phyloP scores from a whole-genome alignment of 2,329 filamentous ascomycete genomes.

The Epichloe festucae region DNA sequence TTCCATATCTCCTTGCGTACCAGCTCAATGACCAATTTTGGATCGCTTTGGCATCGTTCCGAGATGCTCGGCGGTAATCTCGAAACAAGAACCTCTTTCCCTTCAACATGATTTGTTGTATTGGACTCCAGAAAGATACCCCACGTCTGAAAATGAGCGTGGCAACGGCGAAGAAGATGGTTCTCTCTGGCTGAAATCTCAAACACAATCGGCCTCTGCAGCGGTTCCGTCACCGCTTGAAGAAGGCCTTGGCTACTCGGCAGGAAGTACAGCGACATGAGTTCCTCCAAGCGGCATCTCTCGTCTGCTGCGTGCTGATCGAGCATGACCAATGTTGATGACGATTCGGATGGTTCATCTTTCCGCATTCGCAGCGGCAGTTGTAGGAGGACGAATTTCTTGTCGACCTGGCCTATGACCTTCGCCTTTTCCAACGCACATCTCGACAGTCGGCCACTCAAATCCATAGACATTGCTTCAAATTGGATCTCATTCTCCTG shows the following conservation, averaged over 20 bases:
- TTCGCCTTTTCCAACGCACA: conserved; percentile 43
- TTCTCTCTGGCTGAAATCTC: conserved; percentile 50
- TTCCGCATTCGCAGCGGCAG: conserved; percentile 22
- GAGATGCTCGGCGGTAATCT: conserved; percentile 58
- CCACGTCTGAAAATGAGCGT: conserved; percentile 54
- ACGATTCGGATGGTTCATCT: neutral
- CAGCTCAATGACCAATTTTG: conserved; percentile 58
- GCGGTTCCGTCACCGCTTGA: conserved; percentile 18
- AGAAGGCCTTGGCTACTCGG: neutral
- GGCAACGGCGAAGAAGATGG: conserved; percentile 40
- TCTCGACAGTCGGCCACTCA: conserved; percentile 45
- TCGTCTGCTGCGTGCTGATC: conserved; percentile 97
- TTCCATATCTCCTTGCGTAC: conserved; percentile 65
- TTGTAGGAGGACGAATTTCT: conserved; percentile 72
- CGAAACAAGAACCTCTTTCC: conserved; percentile 31
- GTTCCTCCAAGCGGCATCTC: conserved; percentile 61
- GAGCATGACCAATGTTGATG: conserved; percentile 57
- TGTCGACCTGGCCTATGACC: conserved; percentile 73
- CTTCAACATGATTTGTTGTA: conserved; percentile 5
- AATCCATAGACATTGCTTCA: conserved; percentile 15
- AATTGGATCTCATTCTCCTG: conserved; percentile 13
- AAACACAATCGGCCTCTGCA: conserved; percentile 48
- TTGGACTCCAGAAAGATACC: conserved; percentile 52
- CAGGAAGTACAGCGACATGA: conserved; percentile 46
- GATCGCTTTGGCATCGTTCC: conserved; percentile 63